phyloP scores from a whole-genome alignment of 2,329 filamentous ascomycete genomes.

The Aureobasidium sp. region DNA sequence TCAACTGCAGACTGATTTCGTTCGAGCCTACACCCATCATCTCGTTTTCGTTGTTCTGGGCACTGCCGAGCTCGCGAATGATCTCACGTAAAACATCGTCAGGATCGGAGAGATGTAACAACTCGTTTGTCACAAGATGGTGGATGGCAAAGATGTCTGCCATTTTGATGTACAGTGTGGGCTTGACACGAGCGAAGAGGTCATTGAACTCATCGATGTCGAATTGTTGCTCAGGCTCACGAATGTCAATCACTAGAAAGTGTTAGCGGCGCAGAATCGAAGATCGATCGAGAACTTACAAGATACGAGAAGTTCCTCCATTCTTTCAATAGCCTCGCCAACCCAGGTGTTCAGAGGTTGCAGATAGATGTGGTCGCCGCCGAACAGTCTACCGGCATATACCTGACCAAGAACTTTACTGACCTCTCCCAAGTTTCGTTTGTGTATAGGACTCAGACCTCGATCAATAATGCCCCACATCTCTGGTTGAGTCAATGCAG shows the following conservation, averaged over 20 bases:
- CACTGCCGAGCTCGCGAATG: constrained; percentile 86
- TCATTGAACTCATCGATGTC: constrained; percentile 99
- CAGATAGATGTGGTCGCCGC: constrained; percentile 88
- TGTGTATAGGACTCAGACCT: constrained; percentile 80
- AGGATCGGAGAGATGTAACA: constrained; percentile 67
- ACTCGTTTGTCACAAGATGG: constrained; percentile 71
- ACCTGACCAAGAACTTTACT: constrained; percentile 87
- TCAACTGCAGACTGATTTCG: constrained; percentile 85
- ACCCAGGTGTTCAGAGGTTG: constrained; percentile 92
- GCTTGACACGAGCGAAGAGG: constrained; percentile 90
- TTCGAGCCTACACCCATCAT: constrained; percentile 77
- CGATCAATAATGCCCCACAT: constrained; percentile 89
- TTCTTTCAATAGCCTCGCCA: constrained; percentile 70
- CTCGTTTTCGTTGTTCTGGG: constrained; percentile 93
- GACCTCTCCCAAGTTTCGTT: constrained; percentile 83
- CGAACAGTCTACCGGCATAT: constrained; percentile 78
- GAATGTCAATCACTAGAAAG: constrained; percentile 61
- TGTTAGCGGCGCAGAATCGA: neutral
- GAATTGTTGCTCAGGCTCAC: constrained; percentile 82
- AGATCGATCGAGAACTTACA: constrained; percentile 31
- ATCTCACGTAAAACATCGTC: constrained; percentile 89
- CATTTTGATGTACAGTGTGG: constrained; percentile 99
- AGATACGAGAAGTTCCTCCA: constrained; percentile 65
- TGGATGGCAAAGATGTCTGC: constrained; percentile 95
- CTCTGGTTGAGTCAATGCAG: constrained; percentile 80